phyloP scores from a whole-genome alignment of 495 filamentous ascomycete species.

The Alectoria sarmentosa region DNA sequence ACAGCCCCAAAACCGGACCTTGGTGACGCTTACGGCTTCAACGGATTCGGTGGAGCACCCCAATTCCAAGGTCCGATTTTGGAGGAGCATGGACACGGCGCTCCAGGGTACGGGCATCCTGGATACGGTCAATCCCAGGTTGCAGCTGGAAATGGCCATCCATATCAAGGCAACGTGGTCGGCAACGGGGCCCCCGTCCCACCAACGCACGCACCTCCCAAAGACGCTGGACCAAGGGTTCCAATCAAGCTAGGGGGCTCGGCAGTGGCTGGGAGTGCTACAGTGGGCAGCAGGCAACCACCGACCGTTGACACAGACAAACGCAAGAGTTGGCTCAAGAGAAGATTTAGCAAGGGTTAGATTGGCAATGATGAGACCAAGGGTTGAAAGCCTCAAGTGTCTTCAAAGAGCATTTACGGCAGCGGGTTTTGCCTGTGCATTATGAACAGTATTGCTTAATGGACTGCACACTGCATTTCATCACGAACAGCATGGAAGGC shows the following conservation, averaged over 20 bases:
- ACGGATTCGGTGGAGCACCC: conserved; percentile 42
- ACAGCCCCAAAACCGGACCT: conserved; percentile 49
- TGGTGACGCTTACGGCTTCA: conserved; percentile 50
- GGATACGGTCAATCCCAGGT: conserved; percentile 24
- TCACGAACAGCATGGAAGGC: conserved; percentile 16
- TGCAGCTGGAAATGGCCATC: conserved; percentile 22
- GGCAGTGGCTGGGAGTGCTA: too few species aligned
- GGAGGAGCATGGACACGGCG: conserved; percentile 33
- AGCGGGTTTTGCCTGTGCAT: not conserved
- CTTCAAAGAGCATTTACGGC: conserved; percentile 6
- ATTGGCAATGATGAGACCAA: conserved; percentile 16
- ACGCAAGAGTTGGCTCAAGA: conserved; percentile 82
- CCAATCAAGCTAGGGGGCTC: conserved; percentile 22
- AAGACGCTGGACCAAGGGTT: conserved; percentile 20
- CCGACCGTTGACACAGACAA: conserved; percentile 50
- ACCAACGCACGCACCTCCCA: conserved; percentile 23
- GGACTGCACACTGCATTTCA: conserved; percentile 12
- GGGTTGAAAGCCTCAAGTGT: conserved; percentile 18
- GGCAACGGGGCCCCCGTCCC: conserved; percentile 33
- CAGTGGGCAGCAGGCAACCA: conserved; percentile 30
- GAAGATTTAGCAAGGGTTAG: conserved; percentile 65
- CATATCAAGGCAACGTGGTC: conserved; percentile 32
- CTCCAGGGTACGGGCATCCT: conserved; percentile 24
- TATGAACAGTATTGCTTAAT: conserved; percentile 19
- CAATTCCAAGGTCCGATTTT: conserved; percentile 33